A percentile compares a stretch with the other conserved stretches of the same genome.
Evolutionary conservation across 257 asterid species (phyloP).

Genomic region (Hygrophila difformis): DNA sequence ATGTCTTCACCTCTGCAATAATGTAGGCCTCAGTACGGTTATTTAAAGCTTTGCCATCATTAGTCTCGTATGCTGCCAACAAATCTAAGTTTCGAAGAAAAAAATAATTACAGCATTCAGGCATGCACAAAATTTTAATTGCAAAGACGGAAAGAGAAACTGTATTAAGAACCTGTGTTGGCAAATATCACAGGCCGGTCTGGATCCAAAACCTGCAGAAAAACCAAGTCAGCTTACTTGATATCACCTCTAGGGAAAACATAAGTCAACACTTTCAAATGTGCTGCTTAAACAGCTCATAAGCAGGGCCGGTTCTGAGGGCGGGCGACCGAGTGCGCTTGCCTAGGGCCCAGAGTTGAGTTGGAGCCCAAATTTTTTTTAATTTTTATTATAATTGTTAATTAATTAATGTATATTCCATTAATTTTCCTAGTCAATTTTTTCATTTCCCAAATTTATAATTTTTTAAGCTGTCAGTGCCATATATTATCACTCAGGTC

Average conservation of each 20-base stretch:
- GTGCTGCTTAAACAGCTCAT: no score
- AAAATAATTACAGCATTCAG: slow-evolving; percentile 11
- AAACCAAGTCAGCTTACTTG: slow-evolving; percentile 16
- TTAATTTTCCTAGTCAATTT: no score
- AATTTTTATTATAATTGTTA: no score
- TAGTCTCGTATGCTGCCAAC: slow-evolving; percentile 70
- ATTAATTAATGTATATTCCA: no score
- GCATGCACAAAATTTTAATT: background rate
- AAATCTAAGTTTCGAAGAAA: slow-evolving; percentile 35
- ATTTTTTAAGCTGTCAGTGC: no score
- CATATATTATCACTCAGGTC: no score
- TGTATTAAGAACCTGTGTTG: slow-evolving; percentile 60
- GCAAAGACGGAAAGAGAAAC: slow-evolving; percentile 2
- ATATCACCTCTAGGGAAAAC: slow-evolving; percentile 2
- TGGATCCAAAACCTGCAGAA: slow-evolving; percentile 67
- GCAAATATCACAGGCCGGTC: slow-evolving; percentile 69
- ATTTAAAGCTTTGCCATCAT: slow-evolving; percentile 52
- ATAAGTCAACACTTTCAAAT: background rate
- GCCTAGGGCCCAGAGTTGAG: no score
- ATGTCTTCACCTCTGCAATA: slow-evolving; percentile 52
- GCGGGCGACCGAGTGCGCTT: no score
- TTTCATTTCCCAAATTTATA: no score
- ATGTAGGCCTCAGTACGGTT: slow-evolving; percentile 80
- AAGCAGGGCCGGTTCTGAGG: no score
- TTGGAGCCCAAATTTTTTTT: no score